A percentile compares a stretch with the other conserved stretches of the same genome.
Conservation (phyloP, 495 filamentous ascomycete species). For the Pyrenula aspistea region DNA sequence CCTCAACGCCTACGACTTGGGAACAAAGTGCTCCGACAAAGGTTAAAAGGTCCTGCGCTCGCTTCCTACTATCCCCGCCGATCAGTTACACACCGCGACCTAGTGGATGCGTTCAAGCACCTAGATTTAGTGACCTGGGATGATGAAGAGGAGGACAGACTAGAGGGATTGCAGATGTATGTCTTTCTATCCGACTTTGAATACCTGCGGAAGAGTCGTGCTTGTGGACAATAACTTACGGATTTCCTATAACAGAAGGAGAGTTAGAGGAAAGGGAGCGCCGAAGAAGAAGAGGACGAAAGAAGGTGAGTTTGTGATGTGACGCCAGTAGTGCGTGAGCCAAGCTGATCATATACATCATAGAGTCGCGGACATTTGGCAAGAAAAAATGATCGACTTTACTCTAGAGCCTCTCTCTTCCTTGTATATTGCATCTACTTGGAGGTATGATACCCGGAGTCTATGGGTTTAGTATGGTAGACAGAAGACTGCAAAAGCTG, state of each 20-base stretch:
- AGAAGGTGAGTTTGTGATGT: conserved; percentile 49
- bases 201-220: neutral
- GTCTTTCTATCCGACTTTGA: conserved; percentile 5
- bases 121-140: conserved; percentile 53
- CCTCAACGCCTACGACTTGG: conserved; percentile 67
- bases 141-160: conserved; percentile 64
- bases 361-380: neutral
- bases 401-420: no score
- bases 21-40: conserved; percentile 78
- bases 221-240: neutral
- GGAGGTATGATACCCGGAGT: no score
- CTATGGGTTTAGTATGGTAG: no score
- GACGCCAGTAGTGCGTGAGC: no score
- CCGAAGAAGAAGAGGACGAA: conserved; percentile 80
- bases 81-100: conserved; percentile 53
- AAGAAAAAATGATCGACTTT: neutral
- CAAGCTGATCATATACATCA: no score
- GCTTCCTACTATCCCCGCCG: conserved; percentile 78
- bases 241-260: conserved; percentile 35
- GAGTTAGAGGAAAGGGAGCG: conserved; percentile 71
- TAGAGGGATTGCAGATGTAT: conserved; percentile 61
- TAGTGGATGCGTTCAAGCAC: conserved; percentile 39
- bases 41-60: conserved; percentile 64
- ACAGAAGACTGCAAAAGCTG: no score
- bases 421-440: no score